These are phyloP conservation scores for Boletus speciosus DNA, from an alignment of 768 basidiomycete species.

Conservation along the genomic window DNA sequence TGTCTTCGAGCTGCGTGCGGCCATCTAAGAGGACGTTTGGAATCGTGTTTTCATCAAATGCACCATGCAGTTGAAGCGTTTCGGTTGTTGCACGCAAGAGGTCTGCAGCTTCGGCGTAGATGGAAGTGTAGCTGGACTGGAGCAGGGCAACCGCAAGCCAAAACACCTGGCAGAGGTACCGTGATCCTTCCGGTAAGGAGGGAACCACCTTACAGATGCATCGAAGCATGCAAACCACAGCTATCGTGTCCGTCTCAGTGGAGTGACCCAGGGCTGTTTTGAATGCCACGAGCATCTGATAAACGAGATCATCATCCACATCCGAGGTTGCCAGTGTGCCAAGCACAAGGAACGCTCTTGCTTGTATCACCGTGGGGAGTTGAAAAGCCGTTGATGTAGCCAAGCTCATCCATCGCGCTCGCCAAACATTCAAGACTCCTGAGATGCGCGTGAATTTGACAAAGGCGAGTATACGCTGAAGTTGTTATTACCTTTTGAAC, in stretches of 20 bases:
- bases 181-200: conserved; percentile 60
- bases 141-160: conserved; percentile 87
- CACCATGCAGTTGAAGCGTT: conserved; percentile 56
- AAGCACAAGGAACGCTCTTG: conserved; percentile 80
- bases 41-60: conserved; percentile 54
- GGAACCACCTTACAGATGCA: conserved; percentile 79
- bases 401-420: conserved; percentile 90
- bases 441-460: conserved; percentile 12
- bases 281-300: conserved; percentile 90
- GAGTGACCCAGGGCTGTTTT: conserved; percentile 64
- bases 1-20: conserved; percentile 62
- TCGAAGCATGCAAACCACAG: conserved; percentile 84
- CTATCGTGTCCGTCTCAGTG: conserved; percentile 63
- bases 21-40: conserved; percentile 58
- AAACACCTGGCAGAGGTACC: conserved; percentile 73
- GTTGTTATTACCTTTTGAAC: conserved; percentile 56
- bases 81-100: conserved; percentile 65
- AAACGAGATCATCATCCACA: conserved; percentile 89
- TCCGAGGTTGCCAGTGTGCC: conserved; percentile 80
- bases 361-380: conserved; percentile 81
- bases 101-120: conserved; percentile 66
- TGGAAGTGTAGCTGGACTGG: conserved; percentile 67
- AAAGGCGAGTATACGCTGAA: not conserved
- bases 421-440: conserved; percentile 86
- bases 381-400: conserved; percentile 89